Evolutionary conservation across 331 rosid species (phyloP).

Genomic region (Telfairia occidentalis): DNA sequence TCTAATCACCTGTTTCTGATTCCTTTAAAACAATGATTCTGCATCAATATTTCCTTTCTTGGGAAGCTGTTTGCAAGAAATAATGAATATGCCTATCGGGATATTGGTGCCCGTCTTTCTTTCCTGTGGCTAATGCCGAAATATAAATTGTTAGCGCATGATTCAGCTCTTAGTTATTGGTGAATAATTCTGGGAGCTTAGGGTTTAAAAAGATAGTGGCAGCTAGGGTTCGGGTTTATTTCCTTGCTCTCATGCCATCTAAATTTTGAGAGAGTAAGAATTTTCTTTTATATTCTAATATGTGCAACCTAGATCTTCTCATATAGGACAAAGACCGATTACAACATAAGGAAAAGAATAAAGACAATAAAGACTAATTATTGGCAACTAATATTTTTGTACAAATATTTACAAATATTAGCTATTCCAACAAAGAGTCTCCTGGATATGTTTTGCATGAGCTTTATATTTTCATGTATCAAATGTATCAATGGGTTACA

Average conservation of each 20-base stretch:
- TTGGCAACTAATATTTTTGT: no score
- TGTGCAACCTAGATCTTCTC: no score
- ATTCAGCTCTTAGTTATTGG: background rate
- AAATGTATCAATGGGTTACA: background rate
- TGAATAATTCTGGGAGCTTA: background rate
- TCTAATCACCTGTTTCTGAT: background rate
- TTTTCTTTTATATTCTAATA: no score
- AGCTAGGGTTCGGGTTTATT: no score
- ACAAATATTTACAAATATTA: no score
- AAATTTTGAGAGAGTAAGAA: no score
- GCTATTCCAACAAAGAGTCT: no score
- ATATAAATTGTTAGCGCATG: background rate
- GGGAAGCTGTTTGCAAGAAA: background rate
- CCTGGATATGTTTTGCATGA: background rate
- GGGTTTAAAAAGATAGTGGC: no score
- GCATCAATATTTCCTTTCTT: background rate
- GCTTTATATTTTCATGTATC: background rate
- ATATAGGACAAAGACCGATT: no score
- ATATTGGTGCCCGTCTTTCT: background rate
- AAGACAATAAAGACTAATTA: no score
- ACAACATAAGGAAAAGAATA: no score
- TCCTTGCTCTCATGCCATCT: no score
- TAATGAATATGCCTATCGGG: background rate
- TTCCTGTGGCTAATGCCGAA: background rate
- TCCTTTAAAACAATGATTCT: background rate